A percentile compares a stretch with the other conserved stretches of the same genome.
Evolutionary conservation across 148 eudicot species (phyloP).

Genomic region (Diospyros kaki): DNA sequence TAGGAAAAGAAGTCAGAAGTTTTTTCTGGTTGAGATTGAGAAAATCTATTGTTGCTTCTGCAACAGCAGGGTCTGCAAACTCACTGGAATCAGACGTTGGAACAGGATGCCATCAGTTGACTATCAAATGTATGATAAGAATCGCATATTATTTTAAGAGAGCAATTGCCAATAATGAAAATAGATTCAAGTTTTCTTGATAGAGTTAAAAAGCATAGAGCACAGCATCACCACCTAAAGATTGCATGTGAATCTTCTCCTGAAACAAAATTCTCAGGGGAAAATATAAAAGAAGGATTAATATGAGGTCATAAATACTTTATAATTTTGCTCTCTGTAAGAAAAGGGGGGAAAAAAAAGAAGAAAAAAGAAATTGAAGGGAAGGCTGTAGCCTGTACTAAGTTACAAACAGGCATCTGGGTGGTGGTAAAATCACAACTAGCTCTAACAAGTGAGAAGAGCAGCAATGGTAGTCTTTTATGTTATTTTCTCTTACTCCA

Average conservation of each 20-base stretch:
- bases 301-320: not conserved
- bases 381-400: no score
- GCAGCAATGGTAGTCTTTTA: no score
- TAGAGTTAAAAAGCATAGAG: not conserved
- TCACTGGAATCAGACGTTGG: constrained; percentile 58
- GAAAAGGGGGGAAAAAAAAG: no score
- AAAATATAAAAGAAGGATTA: not conserved
- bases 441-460: no score
- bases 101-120: constrained; percentile 13
- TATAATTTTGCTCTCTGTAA: not conserved
- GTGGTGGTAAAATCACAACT: no score
- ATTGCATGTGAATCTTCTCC: not conserved
- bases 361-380: no score
- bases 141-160: not conserved
- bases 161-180: not conserved
- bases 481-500: no score
- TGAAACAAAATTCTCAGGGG: not conserved
- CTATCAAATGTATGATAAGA: not conserved
- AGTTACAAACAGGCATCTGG: no score
- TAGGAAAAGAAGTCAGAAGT: constrained; percentile 60
- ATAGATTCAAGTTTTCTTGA: not conserved
- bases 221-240: not conserved
- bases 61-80: constrained; percentile 89
- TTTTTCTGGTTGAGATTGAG: constrained; percentile 63
- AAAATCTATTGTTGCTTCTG: constrained; percentile 83